Evolutionary conservation across 2,329 filamentous ascomycete genomes (phyloP).

Genomic region (Talaromyces pinophilus): DNA sequence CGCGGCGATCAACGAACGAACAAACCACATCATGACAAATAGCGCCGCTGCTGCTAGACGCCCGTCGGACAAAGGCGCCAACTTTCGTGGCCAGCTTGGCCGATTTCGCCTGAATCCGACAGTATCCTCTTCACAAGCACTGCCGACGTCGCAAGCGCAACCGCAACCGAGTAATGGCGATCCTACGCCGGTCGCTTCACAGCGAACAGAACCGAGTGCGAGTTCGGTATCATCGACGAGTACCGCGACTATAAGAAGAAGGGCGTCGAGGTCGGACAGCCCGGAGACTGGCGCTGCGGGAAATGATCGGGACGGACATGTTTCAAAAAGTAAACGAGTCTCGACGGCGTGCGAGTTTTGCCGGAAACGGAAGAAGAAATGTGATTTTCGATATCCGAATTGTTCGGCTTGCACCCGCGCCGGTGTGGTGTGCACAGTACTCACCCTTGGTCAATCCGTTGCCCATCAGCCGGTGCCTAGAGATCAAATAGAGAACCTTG

Average conservation of each 20-base stretch:
- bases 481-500: slow-evolving; percentile 43
- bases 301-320: slow-evolving; percentile 27
- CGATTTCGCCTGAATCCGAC: slow-evolving; percentile 34
- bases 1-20: not conserved
- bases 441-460: slow-evolving; percentile 41
- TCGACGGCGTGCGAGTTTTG: slow-evolving; percentile 46
- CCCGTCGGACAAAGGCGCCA: slow-evolving; percentile 14
- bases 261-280: slow-evolving; percentile 19
- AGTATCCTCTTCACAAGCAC: slow-evolving; percentile 3
- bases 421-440: slow-evolving; percentile 44
- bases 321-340: slow-evolving; percentile 35
- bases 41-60: slow-evolving; percentile 16
- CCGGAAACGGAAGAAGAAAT: slow-evolving; percentile 46
- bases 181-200: not conserved
- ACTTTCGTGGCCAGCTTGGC: slow-evolving; percentile 36
- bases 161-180: slow-evolving; percentile 11
- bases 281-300: slow-evolving; percentile 21
- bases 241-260: slow-evolving; percentile 20
- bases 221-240: slow-evolving; percentile 16
- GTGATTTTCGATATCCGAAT: slow-evolving; percentile 45
- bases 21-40: slow-evolving; percentile 15
- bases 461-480: slow-evolving; percentile 41
- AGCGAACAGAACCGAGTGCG: not conserved
- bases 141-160: slow-evolving; percentile 20
- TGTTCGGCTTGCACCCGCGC: slow-evolving; percentile 44